Evolutionary conservation across 345 rosid genomes (phyloP), one percentile per base, ranked within the genome.

Genomic region (Boechera retrofracta): DNA sequence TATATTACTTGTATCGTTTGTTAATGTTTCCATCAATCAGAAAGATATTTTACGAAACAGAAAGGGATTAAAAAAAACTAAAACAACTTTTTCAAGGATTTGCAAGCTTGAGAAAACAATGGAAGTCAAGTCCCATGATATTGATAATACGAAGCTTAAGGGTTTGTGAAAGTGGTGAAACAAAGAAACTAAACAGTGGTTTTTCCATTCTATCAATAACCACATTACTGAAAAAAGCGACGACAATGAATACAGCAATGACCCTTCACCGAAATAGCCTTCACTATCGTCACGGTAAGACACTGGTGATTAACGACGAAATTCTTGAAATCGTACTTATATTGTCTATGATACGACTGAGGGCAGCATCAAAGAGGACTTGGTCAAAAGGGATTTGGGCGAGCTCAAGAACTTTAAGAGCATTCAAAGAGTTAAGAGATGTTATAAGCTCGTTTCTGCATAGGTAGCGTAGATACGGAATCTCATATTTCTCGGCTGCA

Each of bases 401-500:
- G 7, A 58, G 13, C 64, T 1, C 13, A 58, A 33, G 7, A 16
- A 58, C 15, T 35, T 4, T 1, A 58, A 58, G 44, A 58, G 64
- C 64, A 35, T 33, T 58, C 0, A 15, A 59, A 16, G 7, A 8
- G 0, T 35, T 33, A 35, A 16, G 28, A 16, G 64, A 16, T 16
- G 15, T 15, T 10, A 59, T 2, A 16, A 59, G 64, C 15, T 10
- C 2, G 0, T 6, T 1, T 57, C 65, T 70, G 74, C 74, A 71
- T 7, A 70, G 1, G 13, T 44, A 55, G 0, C 44, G 5, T 12
- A 70, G 55, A 42, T 42, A 31, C 31, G 64, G 54, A 29, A 69
- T 57, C 54, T 42, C 42, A 44, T 69, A 69, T 6, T 58, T 32
- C 10, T 45, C 35, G 0, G 75, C 75, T 44, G 67, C 67, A 13